Percentiles rank a stretch among this genome's conserved stretches.
Conservation (phyloP, 2,329 filamentous ascomycete species). For the Akanthomyces dipterigenus region DNA sequence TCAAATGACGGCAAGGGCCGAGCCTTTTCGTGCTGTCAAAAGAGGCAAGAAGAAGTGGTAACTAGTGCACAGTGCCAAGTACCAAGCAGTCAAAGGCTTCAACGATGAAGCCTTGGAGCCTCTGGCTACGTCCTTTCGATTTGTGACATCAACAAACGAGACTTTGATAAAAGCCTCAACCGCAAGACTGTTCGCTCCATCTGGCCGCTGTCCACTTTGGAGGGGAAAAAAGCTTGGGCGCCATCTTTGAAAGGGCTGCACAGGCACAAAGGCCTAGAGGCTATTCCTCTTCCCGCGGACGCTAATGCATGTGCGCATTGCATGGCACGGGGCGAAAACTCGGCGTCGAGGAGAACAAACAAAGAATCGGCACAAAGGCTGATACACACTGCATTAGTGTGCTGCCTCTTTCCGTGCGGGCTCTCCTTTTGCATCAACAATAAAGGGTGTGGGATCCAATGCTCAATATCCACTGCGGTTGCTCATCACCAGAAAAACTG, state of each 20-base stretch:
- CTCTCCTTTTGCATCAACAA: not conserved
- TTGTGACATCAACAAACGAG: no score
- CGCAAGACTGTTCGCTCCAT: not conserved
- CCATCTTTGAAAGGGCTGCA: not conserved
- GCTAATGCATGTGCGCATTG: not conserved
- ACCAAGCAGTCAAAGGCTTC: no score
- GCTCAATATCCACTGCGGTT: not conserved
- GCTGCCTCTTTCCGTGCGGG: not conserved
- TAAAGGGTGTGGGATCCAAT: not conserved
- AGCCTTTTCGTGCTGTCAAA: not conserved
- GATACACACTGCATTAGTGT: not conserved
- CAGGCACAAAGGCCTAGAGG: not conserved
- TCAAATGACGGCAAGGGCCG: conserved; percentile 5
- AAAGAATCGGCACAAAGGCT: not conserved
- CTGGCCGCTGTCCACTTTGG: not conserved
- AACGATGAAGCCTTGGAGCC: no score
- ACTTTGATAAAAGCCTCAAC: not conserved
- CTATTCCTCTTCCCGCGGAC: not conserved
- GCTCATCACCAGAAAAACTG: not conserved
- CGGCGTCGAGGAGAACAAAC: no score
- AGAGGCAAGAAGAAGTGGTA: not conserved
- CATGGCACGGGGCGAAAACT: not conserved
- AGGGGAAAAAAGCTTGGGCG: not conserved
- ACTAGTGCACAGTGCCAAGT: not conserved
- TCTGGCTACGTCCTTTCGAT: no score